Evolutionary conservation across 768 basidiomycete species (phyloP).

Genomic region (Sporobolomyces pararoseus): DNA sequence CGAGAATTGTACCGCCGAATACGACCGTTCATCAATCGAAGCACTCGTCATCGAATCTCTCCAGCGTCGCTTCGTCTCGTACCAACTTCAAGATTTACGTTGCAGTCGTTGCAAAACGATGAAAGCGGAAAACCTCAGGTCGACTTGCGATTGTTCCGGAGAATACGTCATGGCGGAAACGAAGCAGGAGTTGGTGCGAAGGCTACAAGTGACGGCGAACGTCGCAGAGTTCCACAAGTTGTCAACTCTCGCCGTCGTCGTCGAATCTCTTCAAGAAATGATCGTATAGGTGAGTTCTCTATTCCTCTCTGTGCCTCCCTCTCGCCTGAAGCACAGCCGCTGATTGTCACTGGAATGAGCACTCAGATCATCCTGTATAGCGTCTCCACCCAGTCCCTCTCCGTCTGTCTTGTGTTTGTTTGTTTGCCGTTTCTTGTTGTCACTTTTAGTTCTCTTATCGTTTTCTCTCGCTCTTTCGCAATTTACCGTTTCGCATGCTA

Average conservation of each 20-base stretch:
- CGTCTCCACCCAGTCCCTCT: too few species aligned
- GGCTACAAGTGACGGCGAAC: constrained; percentile 39
- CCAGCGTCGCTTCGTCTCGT: constrained; percentile 64
- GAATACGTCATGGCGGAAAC: constrained; percentile 58
- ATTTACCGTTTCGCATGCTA: too few species aligned
- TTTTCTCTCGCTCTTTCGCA: too few species aligned
- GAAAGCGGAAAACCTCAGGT: constrained; percentile 78
- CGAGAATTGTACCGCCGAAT: constrained; percentile 70
- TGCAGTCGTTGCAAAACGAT: constrained; percentile 88
- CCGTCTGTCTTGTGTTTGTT: too few species aligned
- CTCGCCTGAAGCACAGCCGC: too few species aligned
- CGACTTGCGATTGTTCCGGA: constrained; percentile 84
- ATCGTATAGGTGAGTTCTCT: not conserved
- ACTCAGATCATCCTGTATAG: too few species aligned
- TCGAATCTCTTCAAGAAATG: constrained; percentile 25
- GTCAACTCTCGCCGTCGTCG: constrained; percentile 9
- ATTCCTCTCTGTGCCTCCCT: not conserved
- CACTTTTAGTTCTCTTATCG: too few species aligned
- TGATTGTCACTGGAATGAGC: too few species aligned
- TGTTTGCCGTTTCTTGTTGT: too few species aligned
- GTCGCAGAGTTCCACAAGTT: constrained; percentile 35
- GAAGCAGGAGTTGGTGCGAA: constrained; percentile 27
- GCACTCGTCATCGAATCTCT: constrained; percentile 75
- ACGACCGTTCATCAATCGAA: constrained; percentile 83
- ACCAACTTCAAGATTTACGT: constrained; percentile 81